Percentiles rank a stretch among this genome's conserved stretches.
phyloP scores from a whole-genome alignment of 2,329 filamentous ascomycete species.

The Xylariaceae sp. region DNA sequence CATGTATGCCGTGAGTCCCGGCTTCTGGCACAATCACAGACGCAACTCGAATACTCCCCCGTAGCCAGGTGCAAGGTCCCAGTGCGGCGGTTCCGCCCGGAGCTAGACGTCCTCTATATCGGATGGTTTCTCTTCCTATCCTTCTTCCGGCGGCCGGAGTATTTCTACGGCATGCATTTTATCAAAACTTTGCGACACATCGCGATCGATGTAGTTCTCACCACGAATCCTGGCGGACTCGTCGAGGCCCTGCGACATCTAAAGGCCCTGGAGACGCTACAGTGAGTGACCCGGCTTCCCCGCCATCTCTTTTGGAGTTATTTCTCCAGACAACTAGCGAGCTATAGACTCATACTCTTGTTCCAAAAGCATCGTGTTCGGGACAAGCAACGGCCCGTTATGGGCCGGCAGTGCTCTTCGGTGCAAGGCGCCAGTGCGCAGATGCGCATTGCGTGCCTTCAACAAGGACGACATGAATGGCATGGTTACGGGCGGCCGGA shows the following conservation, averaged over 20 bases:
- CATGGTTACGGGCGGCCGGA: neutral
- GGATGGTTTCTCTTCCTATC: conserved; percentile 1
- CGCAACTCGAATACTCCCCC: neutral
- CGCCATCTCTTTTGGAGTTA: too few species aligned
- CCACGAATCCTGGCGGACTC: neutral
- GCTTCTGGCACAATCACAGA: neutral
- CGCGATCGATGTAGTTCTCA: conserved; percentile 6
- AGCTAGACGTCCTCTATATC: conserved; percentile 13
- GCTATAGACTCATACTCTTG: too few species aligned
- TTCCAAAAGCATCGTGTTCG: conserved; percentile 5
- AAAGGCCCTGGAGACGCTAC: too few species aligned
- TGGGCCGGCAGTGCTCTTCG: neutral
- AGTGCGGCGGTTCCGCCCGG: conserved; percentile 10
- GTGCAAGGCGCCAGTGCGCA: neutral
- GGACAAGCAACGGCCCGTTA: neutral
- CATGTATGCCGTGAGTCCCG: conserved; percentile 11
- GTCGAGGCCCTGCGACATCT: conserved; percentile 2
- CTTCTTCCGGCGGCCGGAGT: conserved; percentile 4
- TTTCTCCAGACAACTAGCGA: too few species aligned
- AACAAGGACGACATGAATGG: neutral
- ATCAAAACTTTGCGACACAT: conserved; percentile 3
- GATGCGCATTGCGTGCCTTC: conserved; percentile 2
- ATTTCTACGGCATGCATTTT: neutral
- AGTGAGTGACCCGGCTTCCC: too few species aligned
- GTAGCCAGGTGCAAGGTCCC: conserved; percentile 6